These are phyloP conservation scores for Euphrasia arctica DNA, from an alignment of 305 asterid genomes.

Conservation along the genomic window DNA sequence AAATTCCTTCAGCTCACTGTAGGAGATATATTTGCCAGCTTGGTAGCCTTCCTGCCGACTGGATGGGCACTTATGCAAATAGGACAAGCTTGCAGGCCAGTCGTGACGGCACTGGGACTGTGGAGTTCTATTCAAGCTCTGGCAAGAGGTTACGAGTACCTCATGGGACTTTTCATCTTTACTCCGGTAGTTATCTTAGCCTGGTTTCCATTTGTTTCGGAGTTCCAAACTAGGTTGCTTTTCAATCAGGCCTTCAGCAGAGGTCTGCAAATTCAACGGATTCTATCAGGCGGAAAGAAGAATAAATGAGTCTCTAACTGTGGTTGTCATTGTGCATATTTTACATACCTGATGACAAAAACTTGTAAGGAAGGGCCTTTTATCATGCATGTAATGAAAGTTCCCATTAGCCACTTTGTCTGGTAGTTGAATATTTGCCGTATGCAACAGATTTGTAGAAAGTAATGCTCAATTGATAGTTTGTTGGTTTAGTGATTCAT, in stretches of 20 bases:
- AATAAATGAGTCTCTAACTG: slow-evolving; percentile 18
- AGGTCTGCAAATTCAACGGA: slow-evolving; percentile 52
- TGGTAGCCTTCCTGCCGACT: slow-evolving; percentile 76
- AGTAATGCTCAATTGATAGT: too few species aligned
- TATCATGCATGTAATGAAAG: too few species aligned
- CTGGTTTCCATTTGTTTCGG: slow-evolving; percentile 52
- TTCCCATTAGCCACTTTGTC: too few species aligned
- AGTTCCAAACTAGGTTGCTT: slow-evolving; percentile 52
- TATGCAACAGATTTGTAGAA: too few species aligned
- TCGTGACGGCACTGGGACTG: slow-evolving; percentile 44
- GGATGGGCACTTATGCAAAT: slow-evolving; percentile 77
- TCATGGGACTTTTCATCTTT: slow-evolving; percentile 44
- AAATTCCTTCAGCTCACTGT: slow-evolving; percentile 55
- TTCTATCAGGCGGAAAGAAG: slow-evolving; percentile 53
- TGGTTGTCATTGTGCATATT: too few species aligned
- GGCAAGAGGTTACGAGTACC: slow-evolving; percentile 51
- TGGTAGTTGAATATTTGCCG: too few species aligned
- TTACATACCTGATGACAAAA: too few species aligned
- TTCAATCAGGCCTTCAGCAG: slow-evolving; percentile 59
- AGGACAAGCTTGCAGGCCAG: slow-evolving; percentile 42
- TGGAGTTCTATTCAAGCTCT: slow-evolving; percentile 52
- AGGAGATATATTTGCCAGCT: slow-evolving; percentile 62
- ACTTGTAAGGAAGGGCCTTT: too few species aligned
- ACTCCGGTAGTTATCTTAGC: slow-evolving; percentile 46
- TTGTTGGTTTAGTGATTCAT: too few species aligned